These are phyloP conservation scores for Eleusine coracana DNA, from an alignment of 176 grass and related monocot genomes.

Conservation along the genomic window DNA sequence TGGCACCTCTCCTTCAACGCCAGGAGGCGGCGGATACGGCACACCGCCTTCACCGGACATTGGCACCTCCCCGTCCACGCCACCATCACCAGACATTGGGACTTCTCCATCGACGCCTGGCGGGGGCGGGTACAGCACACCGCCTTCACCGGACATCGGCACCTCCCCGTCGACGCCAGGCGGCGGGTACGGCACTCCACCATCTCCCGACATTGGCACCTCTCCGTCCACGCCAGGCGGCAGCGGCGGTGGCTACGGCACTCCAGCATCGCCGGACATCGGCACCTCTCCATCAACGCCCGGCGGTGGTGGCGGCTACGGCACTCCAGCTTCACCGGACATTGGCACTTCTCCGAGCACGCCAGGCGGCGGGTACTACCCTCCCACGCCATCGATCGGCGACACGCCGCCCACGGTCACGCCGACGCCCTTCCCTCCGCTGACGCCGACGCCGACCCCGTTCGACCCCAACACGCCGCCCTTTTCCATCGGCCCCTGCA, in stretches of 20 bases:
- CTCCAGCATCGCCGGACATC: constrained; percentile 22
- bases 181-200: neutral
- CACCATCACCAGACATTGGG: neutral
- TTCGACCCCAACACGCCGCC: constrained; percentile 75
- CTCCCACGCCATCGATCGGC: neutral
- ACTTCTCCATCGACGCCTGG: neutral
- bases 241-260: neutral
- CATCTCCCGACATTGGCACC: constrained; percentile 29
- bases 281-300: constrained; percentile 23
- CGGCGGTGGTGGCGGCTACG: neutral
- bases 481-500: constrained; percentile 63
- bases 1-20: neutral
- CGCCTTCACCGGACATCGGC: neutral
- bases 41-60: neutral
- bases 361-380: constrained; percentile 10
- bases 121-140: neutral
- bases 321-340: neutral
- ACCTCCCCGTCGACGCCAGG: constrained; percentile 2
- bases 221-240: constrained; percentile 14
- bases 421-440: constrained; percentile 50
- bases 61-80: neutral
- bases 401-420: constrained; percentile 33
- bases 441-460: constrained; percentile 59
- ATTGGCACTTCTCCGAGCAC: neutral
- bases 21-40: neutral